A percentile compares a stretch with the other conserved stretches of the same genome.
phyloP scores from a whole-genome alignment of 129 eudicot species.

The Helianthus tuberosus region DNA sequence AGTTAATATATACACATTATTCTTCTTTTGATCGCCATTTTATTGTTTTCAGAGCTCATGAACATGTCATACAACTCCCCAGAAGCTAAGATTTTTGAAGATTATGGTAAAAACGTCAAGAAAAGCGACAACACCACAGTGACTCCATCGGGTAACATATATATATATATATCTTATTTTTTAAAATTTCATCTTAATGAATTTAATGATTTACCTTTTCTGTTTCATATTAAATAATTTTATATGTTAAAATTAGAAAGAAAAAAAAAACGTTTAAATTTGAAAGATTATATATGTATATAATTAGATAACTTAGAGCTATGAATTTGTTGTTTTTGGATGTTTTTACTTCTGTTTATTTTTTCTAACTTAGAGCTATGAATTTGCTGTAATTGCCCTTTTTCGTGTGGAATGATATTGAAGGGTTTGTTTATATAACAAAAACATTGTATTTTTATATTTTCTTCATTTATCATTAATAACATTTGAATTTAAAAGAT shows the following conservation, averaged over 20 bases:
- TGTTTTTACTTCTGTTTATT: not conserved
- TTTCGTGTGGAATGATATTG: too few species aligned
- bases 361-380: not conserved
- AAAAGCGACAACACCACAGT: conserved; percentile 28
- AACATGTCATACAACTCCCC: conserved; percentile 64
- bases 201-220: not conserved
- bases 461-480: not conserved
- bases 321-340: not conserved
- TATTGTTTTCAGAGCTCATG: conserved; percentile 47
- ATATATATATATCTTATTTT: not conserved
- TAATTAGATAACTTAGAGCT: not conserved
- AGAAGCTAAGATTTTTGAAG: conserved; percentile 65
- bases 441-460: not conserved
- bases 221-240: not conserved
- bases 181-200: not conserved
- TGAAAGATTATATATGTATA: not conserved
- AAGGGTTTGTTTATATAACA: too few species aligned
- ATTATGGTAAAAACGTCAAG: conserved; percentile 46
- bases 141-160: conserved; percentile 28
- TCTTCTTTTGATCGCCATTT: not conserved
- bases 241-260: not conserved
- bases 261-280: not conserved
- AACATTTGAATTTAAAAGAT: not conserved
- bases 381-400: too few species aligned
- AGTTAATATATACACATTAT: too few species aligned